Conservation (phyloP, 1,284 basidiomycete species). For the Psilocybe mexicana region DNA sequence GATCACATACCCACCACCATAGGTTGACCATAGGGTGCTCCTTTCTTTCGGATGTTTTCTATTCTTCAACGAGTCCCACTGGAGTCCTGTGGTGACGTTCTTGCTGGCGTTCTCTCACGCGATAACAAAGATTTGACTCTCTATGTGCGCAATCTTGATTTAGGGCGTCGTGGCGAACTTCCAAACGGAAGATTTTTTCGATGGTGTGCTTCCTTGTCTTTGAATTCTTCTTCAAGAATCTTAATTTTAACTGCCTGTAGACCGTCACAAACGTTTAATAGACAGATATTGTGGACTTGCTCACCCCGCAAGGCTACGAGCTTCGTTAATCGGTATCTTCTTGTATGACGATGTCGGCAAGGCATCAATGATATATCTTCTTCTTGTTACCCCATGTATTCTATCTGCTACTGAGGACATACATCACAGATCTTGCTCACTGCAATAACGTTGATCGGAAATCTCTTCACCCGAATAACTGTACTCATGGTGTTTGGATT, state of each 20-base stretch:
- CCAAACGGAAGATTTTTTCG: neutral
- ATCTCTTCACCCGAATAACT: conserved; percentile 10
- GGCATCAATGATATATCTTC: conserved; percentile 2
- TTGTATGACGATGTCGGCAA: neutral
- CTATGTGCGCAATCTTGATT: conserved; percentile 5
- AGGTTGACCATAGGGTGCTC: neutral
- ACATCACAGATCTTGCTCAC: conserved; percentile 12
- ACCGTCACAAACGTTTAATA: neutral
- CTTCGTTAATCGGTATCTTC: neutral
- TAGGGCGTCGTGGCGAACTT: neutral
- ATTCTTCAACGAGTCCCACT: neutral
- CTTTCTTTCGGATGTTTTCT: neutral
- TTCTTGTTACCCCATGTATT: neutral
- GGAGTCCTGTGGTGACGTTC: neutral
- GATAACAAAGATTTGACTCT: conserved; percentile 9
- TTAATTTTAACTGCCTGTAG: neutral
- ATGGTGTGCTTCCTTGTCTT: neutral
- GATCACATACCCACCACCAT: neutral
- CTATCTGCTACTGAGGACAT: neutral
- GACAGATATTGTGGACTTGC: too few species aligned
- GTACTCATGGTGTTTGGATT: conserved; percentile 14
- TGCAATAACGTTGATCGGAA: conserved; percentile 7
- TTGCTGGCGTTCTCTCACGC: conserved; percentile 7
- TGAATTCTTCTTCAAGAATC: neutral
- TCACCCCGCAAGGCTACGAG: neutral